Evolutionary conservation across 129 eudicot species (phyloP), one percentile per base, ranked within the genome.

Genomic region (Flaveria robusta): DNA sequence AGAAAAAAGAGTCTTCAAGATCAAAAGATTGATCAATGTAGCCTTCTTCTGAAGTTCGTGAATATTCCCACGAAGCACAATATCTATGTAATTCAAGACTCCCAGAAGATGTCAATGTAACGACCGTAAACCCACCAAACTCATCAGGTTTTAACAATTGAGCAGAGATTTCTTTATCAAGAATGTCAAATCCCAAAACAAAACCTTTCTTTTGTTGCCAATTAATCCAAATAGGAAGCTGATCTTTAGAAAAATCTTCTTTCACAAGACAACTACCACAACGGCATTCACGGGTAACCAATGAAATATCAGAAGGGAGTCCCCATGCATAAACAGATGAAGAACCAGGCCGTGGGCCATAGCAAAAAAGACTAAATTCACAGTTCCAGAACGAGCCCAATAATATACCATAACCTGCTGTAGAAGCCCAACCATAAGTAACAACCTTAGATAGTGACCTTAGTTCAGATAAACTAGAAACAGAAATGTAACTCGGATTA

Each of bases 301-400:
- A 60, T 26, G 86, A 82, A 16, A 93, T 43, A 68, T 78, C 80
- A 2, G 91, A 90, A 68, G 98, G 97, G 68, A 82, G 93, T 58
- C 87, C 91, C 98, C 97, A 93, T 1, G 96, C 91, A 78, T 81
- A 85, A 58, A 85, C 74, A 7, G 85, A 75, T 7, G 88, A 80
- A 70, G 79, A 62, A 46, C 23, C 43, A 10, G 83, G 22, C 65
- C 41, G 59, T 52, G 90, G 89, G 5, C 98, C 98, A 63, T 85
- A 93, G 71, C 92, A 90, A 74, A 93, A 90, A 18, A 93, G 82
- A 73, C 82, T 74, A 81, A 87, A 90, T 31, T 87, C 91, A 20
- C 79, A 67, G 75, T 85, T 87, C 97, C 97, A 88, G 71, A 93
- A 88, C 7, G 98, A 90, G 29, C 98, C 98, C 60, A 93, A 31